Evolutionary conservation across 73 alveolate genomes (phyloP), one percentile per base, ranked within the genome.

Genomic region (Paramecium pentaurelia): DNA sequence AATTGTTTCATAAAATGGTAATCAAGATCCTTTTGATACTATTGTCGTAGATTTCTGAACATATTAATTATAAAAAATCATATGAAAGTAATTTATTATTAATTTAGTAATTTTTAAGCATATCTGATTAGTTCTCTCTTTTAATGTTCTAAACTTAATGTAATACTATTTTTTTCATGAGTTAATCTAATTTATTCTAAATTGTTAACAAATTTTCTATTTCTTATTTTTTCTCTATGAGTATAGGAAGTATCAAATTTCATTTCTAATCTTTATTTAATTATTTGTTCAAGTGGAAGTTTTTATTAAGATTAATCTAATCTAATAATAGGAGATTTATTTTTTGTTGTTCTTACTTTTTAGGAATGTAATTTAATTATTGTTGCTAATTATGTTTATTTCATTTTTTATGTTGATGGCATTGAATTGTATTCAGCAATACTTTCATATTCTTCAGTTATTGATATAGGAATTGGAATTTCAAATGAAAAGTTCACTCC

Each of bases 381-480:
- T 16, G 87, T 73, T 1, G 60, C 28, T 18, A 38, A 12, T 73
- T 73, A 20, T 37, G 87, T 73, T 73, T 73, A 34, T 73, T 73
- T 36, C 30, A 73, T 8, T 11, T 20, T 73, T 28, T 73, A 8
- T 73, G 4, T 20, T 16, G 40, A 30, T 12, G 87, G 40, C 87
- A 73, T 37, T 34, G 14, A 40, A 37, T 73, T 34, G 20, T 30
- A 22, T 73, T 37, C 34, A 34, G 40, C 47, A 4, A 36, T 36
- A 14, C 47, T 36, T 37, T 73, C 58, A 73, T 73, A 37, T 18
- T 73, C 60, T 38, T 37, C 58, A 36, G 87, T 38, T 44, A 40
- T 34, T 36, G 87, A 40, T 73, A 73, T 73, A 37, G 87, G 87
- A 3, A 36, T 37, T 30, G 87, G 87, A 73, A 73, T 73, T 38